Percentiles rank a stretch among this genome's conserved stretches.
phyloP scores from a whole-genome alignment of 2,329 filamentous ascomycete genomes.

The Arthroderma sp. region DNA sequence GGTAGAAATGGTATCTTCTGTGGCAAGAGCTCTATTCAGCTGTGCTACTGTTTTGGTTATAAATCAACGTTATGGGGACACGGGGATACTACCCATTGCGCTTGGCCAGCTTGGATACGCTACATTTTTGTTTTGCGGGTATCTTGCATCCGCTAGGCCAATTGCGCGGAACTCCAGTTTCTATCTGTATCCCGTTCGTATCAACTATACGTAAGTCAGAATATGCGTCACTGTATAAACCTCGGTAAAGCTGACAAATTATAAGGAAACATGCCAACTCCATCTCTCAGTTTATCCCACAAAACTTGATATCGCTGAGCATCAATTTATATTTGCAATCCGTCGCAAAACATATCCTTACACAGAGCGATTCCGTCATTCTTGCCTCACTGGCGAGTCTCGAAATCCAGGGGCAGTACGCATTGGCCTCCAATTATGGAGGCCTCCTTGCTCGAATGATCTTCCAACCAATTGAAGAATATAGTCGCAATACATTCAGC shows the following conservation, averaged over 20 bases:
- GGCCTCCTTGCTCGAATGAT: constrained; percentile 76
- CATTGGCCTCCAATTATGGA: constrained; percentile 88
- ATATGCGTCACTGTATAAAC: not conserved
- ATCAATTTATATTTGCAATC: constrained; percentile 80
- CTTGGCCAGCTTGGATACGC: constrained; percentile 74
- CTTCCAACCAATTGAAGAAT: constrained; percentile 93
- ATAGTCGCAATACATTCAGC: constrained; percentile 78
- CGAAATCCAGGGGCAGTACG: constrained; percentile 78
- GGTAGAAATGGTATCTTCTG: constrained; percentile 72
- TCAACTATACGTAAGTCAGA: constrained; percentile 33
- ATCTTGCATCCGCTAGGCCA: constrained; percentile 49
- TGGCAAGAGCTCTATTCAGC: constrained; percentile 62
- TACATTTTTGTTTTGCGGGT: constrained; percentile 54
- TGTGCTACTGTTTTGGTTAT: constrained; percentile 59
- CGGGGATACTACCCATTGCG: constrained; percentile 80
- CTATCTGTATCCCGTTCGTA: constrained; percentile 48
- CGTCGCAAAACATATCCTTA: constrained; percentile 81
- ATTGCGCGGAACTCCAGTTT: constrained; percentile 51
- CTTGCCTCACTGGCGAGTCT: constrained; percentile 67
- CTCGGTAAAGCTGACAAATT: not conserved
- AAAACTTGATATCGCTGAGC: constrained; percentile 58
- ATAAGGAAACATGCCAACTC: constrained; percentile 28
- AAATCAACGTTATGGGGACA: constrained; percentile 38
- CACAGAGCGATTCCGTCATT: constrained; percentile 85
- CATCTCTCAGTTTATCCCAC: constrained; percentile 52